phyloP scores from a whole-genome alignment of 2,329 filamentous ascomycete genomes.

The Trichoderma harzianum region DNA sequence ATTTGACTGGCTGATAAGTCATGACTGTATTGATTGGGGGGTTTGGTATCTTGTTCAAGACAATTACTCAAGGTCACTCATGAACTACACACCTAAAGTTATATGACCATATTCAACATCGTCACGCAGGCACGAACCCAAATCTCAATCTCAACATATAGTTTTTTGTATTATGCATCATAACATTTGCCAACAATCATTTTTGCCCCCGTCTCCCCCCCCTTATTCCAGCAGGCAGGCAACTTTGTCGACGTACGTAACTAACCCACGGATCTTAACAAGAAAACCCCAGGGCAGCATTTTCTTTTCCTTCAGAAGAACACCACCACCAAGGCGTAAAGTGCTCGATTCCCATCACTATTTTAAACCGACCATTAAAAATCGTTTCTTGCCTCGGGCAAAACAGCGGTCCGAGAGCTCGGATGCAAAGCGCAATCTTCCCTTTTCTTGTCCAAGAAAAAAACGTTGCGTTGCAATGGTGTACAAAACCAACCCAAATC shows the following conservation, averaged over 20 bases:
- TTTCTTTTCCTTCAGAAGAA: neutral
- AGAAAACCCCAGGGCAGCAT: neutral
- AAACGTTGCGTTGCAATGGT: constrained; percentile 6
- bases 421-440: neutral
- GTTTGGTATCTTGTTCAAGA: no score
- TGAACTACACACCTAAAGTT: no score
- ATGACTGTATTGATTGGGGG: neutral
- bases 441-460: constrained; percentile 12
- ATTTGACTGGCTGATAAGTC: neutral
- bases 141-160: neutral
- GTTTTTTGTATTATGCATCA: constrained; percentile 9
- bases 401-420: neutral
- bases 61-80: no score
- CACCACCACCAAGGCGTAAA: neutral
- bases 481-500: constrained; percentile 16
- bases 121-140: neutral
- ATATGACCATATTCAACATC: neutral
- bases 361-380: neutral
- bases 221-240: neutral
- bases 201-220: neutral
- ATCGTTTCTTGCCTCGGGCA: neutral
- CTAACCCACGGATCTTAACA: neutral
- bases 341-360: neutral
- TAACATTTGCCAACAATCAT: neutral
- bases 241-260: neutral